Percentiles rank a stretch among this genome's conserved stretches.
Conservation (phyloP, 202 grass and related monocot species). For the Setaria viridis region DNA sequence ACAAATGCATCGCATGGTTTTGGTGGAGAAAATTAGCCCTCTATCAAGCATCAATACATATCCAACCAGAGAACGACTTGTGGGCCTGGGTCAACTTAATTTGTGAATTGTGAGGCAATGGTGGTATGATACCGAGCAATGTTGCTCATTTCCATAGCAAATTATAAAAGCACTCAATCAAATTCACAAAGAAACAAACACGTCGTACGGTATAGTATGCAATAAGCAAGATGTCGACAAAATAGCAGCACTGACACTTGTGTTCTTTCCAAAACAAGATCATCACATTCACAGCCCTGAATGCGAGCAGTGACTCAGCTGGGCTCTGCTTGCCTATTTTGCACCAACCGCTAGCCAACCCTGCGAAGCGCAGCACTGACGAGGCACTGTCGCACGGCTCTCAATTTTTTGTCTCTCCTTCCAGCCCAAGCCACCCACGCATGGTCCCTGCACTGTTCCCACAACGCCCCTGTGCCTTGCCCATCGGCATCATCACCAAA, state of each 20-base stretch:
- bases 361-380: slow-evolving; percentile 10
- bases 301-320: slow-evolving; percentile 25
- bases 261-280: slow-evolving; percentile 10
- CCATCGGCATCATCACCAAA: slow-evolving; percentile 25
- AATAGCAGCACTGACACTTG: not conserved
- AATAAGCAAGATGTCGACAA: not conserved
- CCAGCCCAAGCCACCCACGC: slow-evolving; percentile 24
- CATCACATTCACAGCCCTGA: not conserved
- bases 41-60: not conserved
- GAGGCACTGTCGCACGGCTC: slow-evolving; percentile 6
- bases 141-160: not conserved
- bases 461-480: not conserved
- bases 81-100: not conserved
- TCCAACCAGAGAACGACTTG: not conserved
- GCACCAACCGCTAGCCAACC: slow-evolving; percentile 36
- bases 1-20: not conserved
- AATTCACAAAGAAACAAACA: not conserved
- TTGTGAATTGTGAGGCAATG: not conserved
- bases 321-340: slow-evolving; percentile 10
- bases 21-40: not conserved
- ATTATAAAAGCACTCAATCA: not conserved
- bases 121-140: not conserved
- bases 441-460: slow-evolving; percentile 34
- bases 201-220: no score
- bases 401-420: slow-evolving; percentile 42